Evolutionary conservation across 2,329 filamentous ascomycete genomes (phyloP).

Genomic region (Conoideocrella luteorostrata): DNA sequence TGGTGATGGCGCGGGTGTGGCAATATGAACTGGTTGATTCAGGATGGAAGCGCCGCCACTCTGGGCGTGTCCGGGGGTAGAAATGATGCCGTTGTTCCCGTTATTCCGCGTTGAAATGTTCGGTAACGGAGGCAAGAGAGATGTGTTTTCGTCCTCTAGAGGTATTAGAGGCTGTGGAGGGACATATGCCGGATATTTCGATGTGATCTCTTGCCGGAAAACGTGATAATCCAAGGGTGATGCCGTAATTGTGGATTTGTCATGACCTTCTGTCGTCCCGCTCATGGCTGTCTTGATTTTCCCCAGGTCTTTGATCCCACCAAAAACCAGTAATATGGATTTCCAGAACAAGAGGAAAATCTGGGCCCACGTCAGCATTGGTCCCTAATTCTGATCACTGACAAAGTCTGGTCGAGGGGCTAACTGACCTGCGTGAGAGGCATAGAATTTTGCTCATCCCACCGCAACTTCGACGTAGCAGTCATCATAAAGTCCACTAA

Average conservation of each 20-base stretch:
- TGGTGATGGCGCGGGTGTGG: constrained; percentile 93
- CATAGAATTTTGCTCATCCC: constrained; percentile 59
- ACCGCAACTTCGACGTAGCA: constrained; percentile 61
- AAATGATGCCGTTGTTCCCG: constrained; percentile 55
- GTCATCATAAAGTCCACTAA: constrained; percentile 68
- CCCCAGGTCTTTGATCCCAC: constrained; percentile 66
- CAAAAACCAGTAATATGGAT: constrained; percentile 77
- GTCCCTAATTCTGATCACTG: too few relatives aligned
- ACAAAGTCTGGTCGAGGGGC: too few relatives aligned
- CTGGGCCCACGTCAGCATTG: constrained; percentile 29
- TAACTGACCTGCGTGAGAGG: constrained; percentile 57
- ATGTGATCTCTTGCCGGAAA: constrained; percentile 93
- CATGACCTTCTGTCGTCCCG: constrained; percentile 53
- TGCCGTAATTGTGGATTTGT: constrained; percentile 77
- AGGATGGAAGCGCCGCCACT: constrained; percentile 71
- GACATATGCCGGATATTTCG: constrained; percentile 95
- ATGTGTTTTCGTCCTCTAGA: constrained; percentile 84
- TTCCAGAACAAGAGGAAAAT: constrained; percentile 89
- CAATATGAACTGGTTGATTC: constrained; percentile 94
- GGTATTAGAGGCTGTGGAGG: constrained; percentile 78
- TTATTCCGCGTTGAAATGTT: constrained; percentile 62
- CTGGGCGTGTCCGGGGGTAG: constrained; percentile 46
- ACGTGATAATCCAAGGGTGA: constrained; percentile 94
- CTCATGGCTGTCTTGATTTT: constrained; percentile 66
- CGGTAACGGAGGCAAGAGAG: constrained; percentile 77